phyloP scores from a whole-genome alignment of 2,329 filamentous ascomycete genomes.

The Sarocladium strictum region DNA sequence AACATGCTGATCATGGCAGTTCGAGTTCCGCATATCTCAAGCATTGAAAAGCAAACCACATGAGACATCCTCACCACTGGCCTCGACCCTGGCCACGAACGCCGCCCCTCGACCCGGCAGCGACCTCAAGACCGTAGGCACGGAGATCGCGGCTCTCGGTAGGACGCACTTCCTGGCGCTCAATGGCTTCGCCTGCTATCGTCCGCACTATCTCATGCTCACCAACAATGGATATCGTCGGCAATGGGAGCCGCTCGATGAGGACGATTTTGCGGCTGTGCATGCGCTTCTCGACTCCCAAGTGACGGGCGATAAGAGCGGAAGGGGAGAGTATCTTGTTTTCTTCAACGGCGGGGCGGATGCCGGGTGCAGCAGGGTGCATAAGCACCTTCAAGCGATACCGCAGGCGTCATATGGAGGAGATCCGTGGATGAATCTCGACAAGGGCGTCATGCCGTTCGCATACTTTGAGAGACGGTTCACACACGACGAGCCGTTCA shows the following conservation, averaged over 20 bases:
- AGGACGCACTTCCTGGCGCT: conserved; percentile 36
- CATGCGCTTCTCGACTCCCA: conserved; percentile 22
- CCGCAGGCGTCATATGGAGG: conserved; percentile 22
- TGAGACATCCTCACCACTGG: conserved; percentile 3
- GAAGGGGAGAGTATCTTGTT: conserved; percentile 25
- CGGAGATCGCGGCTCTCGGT: conserved; percentile 33
- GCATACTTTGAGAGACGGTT: conserved; percentile 20
- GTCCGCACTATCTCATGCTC: conserved; percentile 41
- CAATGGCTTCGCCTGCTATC: conserved; percentile 43
- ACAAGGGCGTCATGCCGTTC: conserved; percentile 18
- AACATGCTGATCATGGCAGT: conserved; percentile 5
- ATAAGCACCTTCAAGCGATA: conserved; percentile 43
- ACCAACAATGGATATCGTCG: conserved; percentile 38
- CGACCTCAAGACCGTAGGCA: conserved; percentile 34
- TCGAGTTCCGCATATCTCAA: conserved; percentile 14
- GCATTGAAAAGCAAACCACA: conserved; percentile 13
- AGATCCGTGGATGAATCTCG: conserved; percentile 21
- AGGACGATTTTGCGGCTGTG: conserved; percentile 33
- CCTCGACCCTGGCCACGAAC: not conserved
- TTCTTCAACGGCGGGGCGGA: conserved; percentile 41
- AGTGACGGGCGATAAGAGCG: conserved; percentile 12
- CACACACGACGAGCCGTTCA: conserved; percentile 20
- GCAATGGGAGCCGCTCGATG: conserved; percentile 36
- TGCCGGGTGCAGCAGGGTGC: conserved; percentile 38
- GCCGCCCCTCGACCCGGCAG: conserved; percentile 19